These are phyloP conservation scores for Rubroshorea leprosula DNA, from an alignment of 345 rosid genomes.

Conservation along the genomic window DNA sequence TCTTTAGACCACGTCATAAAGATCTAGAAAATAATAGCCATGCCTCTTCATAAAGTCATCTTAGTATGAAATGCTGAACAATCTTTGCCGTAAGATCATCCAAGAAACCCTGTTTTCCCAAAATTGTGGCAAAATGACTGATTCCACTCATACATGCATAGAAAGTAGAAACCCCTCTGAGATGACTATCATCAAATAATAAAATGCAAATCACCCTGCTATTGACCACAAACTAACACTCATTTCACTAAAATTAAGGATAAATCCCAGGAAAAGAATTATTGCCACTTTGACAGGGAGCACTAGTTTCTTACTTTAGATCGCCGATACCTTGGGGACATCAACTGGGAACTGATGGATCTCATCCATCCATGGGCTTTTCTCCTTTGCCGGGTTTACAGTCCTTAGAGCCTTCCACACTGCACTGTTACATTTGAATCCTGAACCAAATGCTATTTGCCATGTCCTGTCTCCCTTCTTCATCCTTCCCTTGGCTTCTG, in stretches of 20 bases:
- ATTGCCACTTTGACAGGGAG: not conserved
- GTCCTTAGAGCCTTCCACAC: slow-evolving; percentile 56
- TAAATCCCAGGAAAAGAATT: not conserved
- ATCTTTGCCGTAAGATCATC: not conserved
- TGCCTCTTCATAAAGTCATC: not conserved
- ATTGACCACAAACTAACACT: not conserved
- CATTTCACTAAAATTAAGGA: not conserved
- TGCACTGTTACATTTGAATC: slow-evolving; percentile 57
- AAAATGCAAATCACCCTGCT: too few species aligned
- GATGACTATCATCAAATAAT: too few species aligned
- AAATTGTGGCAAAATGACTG: not conserved
- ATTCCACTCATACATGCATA: not conserved
- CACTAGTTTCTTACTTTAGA: slow-evolving; percentile 12
- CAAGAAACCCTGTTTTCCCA: not conserved
- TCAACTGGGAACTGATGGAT: slow-evolving; percentile 40
- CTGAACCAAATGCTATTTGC: slow-evolving; percentile 67
- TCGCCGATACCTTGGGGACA: slow-evolving; percentile 29
- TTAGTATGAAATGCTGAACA: not conserved
- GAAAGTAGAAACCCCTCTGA: too few species aligned
- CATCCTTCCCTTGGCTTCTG: slow-evolving; percentile 56
- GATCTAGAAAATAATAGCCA: not conserved
- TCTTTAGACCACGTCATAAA: not conserved
- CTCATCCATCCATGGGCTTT: slow-evolving; percentile 51
- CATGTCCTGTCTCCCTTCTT: slow-evolving; percentile 43
- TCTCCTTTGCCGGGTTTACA: slow-evolving; percentile 38